Conservation (phyloP, 345 rosid species). For the Citrus unshiu region DNA sequence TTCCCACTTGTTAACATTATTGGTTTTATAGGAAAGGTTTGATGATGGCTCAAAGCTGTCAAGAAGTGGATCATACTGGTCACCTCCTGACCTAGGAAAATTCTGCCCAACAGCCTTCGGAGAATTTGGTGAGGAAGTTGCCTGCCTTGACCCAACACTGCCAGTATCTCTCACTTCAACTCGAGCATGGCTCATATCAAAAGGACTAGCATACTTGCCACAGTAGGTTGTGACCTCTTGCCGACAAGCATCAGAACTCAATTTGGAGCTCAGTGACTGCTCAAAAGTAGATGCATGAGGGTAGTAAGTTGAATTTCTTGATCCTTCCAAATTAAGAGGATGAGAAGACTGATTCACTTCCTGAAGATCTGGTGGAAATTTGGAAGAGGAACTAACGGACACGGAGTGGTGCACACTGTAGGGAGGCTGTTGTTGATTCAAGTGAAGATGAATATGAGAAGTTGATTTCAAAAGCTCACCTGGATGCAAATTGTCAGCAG, state of each 20-base stretch:
- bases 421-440: conserved; percentile 32
- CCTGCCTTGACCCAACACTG: conserved; percentile 38
- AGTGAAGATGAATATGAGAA: conserved; percentile 32
- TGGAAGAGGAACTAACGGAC: conserved; percentile 24
- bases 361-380: conserved; percentile 24
- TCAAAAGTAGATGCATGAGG: conserved; percentile 45
- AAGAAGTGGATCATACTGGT: conserved; percentile 82
- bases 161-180: conserved; percentile 28
- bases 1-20: conserved; percentile 39
- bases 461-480: conserved; percentile 29
- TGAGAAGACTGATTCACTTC: conserved; percentile 24
- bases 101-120: conserved; percentile 27
- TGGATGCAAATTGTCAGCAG: conserved; percentile 25
- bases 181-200: conserved; percentile 24
- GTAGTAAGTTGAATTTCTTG: conserved; percentile 27
- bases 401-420: conserved; percentile 19
- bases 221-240: conserved; percentile 24
- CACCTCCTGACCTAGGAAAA: conserved; percentile 34
- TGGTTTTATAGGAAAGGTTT: conserved; percentile 34
- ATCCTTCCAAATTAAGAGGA: conserved; percentile 26
- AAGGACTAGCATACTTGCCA: conserved; percentile 20
- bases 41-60: conserved; percentile 75
- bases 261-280: conserved; percentile 38
- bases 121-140: conserved; percentile 41
- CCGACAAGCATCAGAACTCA: conserved; percentile 30